A percentile compares a stretch with the other conserved stretches of the same genome.
Conservation (phyloP, 2,329 filamentous ascomycete species). For the Trichoderma endophyticum region DNA sequence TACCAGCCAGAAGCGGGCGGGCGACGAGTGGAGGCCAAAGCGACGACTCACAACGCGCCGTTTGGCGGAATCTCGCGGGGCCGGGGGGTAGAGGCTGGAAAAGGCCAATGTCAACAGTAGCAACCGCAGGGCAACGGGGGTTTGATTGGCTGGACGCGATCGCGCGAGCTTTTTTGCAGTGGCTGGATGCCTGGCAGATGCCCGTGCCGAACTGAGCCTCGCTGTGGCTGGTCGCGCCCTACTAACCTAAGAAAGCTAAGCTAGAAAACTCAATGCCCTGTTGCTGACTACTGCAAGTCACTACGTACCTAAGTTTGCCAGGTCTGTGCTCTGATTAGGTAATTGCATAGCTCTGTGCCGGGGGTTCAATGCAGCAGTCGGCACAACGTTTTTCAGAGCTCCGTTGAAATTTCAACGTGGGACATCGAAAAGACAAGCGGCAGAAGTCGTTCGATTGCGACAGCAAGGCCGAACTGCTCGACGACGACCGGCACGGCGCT, state of each 20-base stretch:
- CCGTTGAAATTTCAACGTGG: slow-evolving; percentile 28
- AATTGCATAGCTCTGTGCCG: background rate
- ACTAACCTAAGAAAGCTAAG: background rate
- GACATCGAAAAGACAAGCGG: slow-evolving; percentile 1
- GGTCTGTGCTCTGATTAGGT: background rate
- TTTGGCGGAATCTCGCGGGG: slow-evolving; percentile 21
- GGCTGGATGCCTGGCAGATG: background rate
- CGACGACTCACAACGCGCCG: slow-evolving; percentile 26
- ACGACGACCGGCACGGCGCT: slow-evolving; percentile 5
- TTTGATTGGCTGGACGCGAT: slow-evolving; percentile 41
- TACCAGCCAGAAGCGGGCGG: slow-evolving; percentile 14
- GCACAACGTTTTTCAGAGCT: slow-evolving; percentile 27
- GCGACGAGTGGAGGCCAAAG: slow-evolving; percentile 19
- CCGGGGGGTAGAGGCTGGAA: slow-evolving; percentile 24
- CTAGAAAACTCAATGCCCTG: background rate
- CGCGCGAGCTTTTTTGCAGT: slow-evolving; percentile 21
- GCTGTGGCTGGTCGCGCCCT: slow-evolving; percentile 15
- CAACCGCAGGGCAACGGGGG: slow-evolving; percentile 55
- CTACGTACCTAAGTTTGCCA: too few species aligned
- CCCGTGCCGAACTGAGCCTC: background rate
- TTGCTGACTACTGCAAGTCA: background rate
- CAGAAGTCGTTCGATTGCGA: slow-evolving; percentile 3
- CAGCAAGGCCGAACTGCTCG: background rate
- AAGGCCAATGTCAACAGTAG: slow-evolving; percentile 45
- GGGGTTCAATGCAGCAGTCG: slow-evolving; percentile 9